A percentile compares a stretch with the other conserved stretches of the same genome.
Conservation (phyloP, 176 grass and related monocot genomes). For the Oryza glaberrima region DNA sequence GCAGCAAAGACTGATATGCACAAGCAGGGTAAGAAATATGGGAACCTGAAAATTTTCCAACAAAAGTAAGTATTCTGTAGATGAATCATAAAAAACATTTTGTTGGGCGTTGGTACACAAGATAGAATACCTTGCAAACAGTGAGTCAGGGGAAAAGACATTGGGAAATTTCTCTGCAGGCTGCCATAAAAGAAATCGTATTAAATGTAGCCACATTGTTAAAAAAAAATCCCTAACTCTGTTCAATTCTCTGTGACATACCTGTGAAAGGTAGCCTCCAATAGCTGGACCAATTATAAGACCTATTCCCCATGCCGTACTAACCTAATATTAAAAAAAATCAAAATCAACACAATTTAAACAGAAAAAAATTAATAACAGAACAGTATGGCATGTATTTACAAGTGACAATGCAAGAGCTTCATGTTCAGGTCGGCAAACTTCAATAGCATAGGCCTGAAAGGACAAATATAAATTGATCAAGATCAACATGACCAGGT, state of each 20-base stretch:
- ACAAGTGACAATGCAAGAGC: slow-evolving; percentile 84
- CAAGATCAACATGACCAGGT: background rate
- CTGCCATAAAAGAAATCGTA: slow-evolving; percentile 37
- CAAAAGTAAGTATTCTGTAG: slow-evolving; percentile 34
- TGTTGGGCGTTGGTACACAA: background rate
- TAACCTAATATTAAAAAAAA: slow-evolving; percentile 43
- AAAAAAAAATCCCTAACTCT: background rate
- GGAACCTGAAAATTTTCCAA: slow-evolving; percentile 62
- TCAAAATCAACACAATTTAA: slow-evolving; percentile 17
- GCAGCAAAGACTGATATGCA: slow-evolving; percentile 69
- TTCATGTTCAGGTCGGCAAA: slow-evolving; percentile 84
- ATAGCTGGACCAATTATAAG: slow-evolving; percentile 95
- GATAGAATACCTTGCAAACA: slow-evolving; percentile 68
- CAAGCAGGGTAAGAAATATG: slow-evolving; percentile 90
- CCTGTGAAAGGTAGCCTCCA: slow-evolving; percentile 86
- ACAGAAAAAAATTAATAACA: background rate
- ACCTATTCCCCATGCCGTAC: slow-evolving; percentile 72
- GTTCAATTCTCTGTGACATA: slow-evolving; percentile 21
- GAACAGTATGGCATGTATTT: slow-evolving; percentile 17
- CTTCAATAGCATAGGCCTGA: slow-evolving; percentile 90
- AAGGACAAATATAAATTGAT: slow-evolving; percentile 20
- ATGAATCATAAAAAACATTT: slow-evolving; percentile 18
- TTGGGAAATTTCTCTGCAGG: slow-evolving; percentile 92
- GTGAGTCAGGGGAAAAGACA: slow-evolving; percentile 76
- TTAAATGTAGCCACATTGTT: slow-evolving; percentile 7